Evolutionary conservation across 2,329 filamentous ascomycete genomes (phyloP).

Genomic region (Penicillium sp.): DNA sequence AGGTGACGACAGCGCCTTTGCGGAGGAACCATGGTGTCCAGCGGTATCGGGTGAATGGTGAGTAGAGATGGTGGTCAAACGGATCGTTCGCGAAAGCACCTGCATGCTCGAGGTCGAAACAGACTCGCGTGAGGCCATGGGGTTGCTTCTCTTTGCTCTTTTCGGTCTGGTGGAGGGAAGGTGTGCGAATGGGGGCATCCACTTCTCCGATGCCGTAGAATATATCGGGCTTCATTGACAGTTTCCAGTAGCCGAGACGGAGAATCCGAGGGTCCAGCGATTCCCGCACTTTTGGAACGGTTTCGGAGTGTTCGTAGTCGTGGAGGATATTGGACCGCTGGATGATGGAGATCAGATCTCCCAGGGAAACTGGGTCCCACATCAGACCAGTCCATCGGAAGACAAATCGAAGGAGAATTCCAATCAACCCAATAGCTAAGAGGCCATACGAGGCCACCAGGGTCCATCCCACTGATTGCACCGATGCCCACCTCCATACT

Average conservation of each 20-base stretch:
- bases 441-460: conserved; percentile 71
- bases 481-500: conserved; percentile 75
- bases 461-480: conserved; percentile 75
- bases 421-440: conserved; percentile 57
- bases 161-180: conserved; percentile 32
- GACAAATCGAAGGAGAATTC: conserved; percentile 65
- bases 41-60: conserved; percentile 56
- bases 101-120: conserved; percentile 40
- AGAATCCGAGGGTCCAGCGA: conserved; percentile 58
- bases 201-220: conserved; percentile 79
- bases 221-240: conserved; percentile 63
- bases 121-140: conserved; percentile 34
- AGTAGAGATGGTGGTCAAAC: conserved; percentile 53
- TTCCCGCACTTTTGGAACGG: conserved; percentile 49
- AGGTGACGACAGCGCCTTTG: conserved; percentile 63
- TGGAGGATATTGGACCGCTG: conserved; percentile 74
- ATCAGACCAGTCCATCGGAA: conserved; percentile 68
- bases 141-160: conserved; percentile 31
- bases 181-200: conserved; percentile 51
- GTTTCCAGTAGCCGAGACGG: conserved; percentile 82
- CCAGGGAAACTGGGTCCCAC: conserved; percentile 82
- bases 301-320: conserved; percentile 70
- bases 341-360: conserved; percentile 74
- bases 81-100: conserved; percentile 41
- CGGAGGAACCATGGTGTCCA: conserved; percentile 77